These are phyloP conservation scores for Solanum stenotomum DNA, from an alignment of 257 asterid genomes.

Conservation along the genomic window DNA sequence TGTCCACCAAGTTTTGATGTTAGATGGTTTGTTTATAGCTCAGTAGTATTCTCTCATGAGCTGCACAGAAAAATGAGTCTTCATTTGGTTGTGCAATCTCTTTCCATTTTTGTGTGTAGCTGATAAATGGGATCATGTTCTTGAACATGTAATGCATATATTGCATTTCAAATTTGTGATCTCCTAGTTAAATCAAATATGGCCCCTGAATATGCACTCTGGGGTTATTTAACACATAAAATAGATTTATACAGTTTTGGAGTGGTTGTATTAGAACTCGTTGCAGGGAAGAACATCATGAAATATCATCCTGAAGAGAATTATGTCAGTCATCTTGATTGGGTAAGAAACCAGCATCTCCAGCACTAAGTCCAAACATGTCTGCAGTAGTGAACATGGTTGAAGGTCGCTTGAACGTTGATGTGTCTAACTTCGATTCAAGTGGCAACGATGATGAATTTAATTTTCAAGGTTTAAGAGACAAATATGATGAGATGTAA, in stretches of 20 bases:
- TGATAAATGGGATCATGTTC: not conserved
- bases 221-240: too few relatives aligned
- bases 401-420: slow-evolving; percentile 24
- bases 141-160: not conserved
- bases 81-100: not conserved
- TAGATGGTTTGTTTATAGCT: not conserved
- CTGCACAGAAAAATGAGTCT: not conserved
- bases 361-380: too few relatives aligned
- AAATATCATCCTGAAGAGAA: too few relatives aligned
- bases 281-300: too few relatives aligned
- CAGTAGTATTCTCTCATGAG: not conserved
- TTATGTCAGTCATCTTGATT: too few relatives aligned
- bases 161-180: not conserved
- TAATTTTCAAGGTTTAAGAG: slow-evolving; percentile 33
- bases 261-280: too few relatives aligned
- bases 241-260: too few relatives aligned
- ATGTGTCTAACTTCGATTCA: not conserved
- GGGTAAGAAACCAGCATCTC: too few relatives aligned
- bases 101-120: not conserved
- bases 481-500: slow-evolving; percentile 19
- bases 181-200: not conserved
- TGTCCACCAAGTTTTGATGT: not conserved
- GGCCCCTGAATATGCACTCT: too few relatives aligned
- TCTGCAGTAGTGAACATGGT: slow-evolving; percentile 24
- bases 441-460: slow-evolving; percentile 12